Conservation (phyloP, 2,329 filamentous ascomycete species). For the Cryphonectria nitschkei region DNA sequence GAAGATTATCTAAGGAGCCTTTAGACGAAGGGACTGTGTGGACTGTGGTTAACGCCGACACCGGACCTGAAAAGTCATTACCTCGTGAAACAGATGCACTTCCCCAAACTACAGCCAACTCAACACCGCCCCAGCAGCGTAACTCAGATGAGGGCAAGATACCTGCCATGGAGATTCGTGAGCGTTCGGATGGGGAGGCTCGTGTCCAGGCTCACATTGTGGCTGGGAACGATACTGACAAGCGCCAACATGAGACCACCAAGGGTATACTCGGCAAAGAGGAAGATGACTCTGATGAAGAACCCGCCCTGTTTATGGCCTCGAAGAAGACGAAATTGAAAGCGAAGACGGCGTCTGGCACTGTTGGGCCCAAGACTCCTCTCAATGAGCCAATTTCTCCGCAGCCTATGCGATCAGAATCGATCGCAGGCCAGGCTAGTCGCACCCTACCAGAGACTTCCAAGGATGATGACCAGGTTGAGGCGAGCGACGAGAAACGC, state of each 20-base stretch:
- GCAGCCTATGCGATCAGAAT: not conserved
- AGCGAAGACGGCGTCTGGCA: not conserved
- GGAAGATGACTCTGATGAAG: constrained; percentile 24
- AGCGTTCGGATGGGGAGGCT: not conserved
- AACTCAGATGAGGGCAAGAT: constrained; percentile 1
- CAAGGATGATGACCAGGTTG: not conserved
- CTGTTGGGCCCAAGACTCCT: constrained; percentile 6
- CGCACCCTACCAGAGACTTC: not conserved
- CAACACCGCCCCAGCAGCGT: not conserved
- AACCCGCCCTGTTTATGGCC: constrained; percentile 24
- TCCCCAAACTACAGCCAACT: not conserved
- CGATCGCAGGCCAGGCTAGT: not conserved
- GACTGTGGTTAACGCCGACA: constrained; percentile 38
- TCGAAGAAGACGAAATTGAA: constrained; percentile 24
- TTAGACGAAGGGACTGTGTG: constrained; percentile 41
- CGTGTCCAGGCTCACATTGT: not conserved
- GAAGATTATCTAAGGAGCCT: constrained; percentile 41
- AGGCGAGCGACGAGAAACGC: not conserved
- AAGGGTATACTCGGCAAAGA: not conserved
- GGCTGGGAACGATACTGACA: not conserved
- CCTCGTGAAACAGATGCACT: not conserved
- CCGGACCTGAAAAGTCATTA: not conserved
- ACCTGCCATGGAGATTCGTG: constrained; percentile 1
- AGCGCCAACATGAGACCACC: not conserved
- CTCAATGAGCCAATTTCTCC: not conserved